Percentiles rank a stretch among this genome's conserved stretches.
Evolutionary conservation across 2,329 filamentous ascomycete genomes (phyloP).

Genomic region (Keithomyces neogunnii): DNA sequence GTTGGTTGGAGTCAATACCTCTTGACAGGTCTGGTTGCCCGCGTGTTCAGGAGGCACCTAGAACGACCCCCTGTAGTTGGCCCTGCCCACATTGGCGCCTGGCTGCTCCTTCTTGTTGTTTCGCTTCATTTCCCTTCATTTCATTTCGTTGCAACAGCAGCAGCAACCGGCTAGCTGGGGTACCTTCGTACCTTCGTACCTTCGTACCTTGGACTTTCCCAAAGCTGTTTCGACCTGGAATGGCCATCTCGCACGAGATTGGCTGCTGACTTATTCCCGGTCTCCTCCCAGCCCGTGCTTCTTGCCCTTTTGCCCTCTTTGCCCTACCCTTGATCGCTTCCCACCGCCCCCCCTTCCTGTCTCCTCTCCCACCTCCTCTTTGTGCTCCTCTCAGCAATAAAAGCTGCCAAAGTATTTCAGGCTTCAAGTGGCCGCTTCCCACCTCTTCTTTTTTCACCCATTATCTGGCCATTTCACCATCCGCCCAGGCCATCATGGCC

Average conservation of each 20-base stretch:
- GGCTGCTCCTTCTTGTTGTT: background rate
- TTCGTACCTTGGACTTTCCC: background rate
- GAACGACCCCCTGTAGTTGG: too few species aligned
- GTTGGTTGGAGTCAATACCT: too few species aligned
- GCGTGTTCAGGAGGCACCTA: too few species aligned
- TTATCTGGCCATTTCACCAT: conserved; percentile 7
- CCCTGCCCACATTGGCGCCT: background rate
- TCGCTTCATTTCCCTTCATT: background rate
- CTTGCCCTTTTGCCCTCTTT: background rate
- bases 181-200: background rate
- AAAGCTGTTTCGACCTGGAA: background rate
- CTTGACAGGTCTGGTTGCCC: too few species aligned
- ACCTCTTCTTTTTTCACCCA: conserved; percentile 3
- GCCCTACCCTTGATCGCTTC: background rate
- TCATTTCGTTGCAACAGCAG: background rate
- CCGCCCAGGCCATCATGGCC: conserved; percentile 6
- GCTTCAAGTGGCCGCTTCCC: conserved; percentile 6
- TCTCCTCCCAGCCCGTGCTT: background rate
- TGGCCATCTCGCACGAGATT: background rate
- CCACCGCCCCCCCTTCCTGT: background rate
- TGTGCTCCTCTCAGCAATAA: background rate
- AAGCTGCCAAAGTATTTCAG: conserved; percentile 8
- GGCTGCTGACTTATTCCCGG: background rate
- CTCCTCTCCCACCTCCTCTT: background rate
- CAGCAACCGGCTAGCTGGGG: background rate